These are phyloP conservation scores for Sanghuangporus sanghuang DNA, from an alignment of 1,284 basidiomycete species.

Conservation along the genomic window DNA sequence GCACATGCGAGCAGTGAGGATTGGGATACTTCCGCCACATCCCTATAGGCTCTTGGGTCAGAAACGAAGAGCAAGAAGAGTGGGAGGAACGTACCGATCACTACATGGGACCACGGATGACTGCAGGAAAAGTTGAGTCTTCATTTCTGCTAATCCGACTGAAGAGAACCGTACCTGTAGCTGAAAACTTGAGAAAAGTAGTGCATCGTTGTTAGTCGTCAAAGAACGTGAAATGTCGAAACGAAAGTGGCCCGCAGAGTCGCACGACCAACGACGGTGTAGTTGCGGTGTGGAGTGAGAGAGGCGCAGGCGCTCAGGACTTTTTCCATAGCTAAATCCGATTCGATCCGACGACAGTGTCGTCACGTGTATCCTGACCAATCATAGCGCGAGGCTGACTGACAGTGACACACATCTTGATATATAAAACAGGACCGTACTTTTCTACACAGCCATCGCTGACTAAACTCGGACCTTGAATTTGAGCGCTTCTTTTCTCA, in stretches of 20 bases:
- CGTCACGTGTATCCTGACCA: not conserved
- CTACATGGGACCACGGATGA: constrained; percentile 82
- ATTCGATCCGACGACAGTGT: constrained; percentile 3
- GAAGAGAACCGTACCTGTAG: constrained; percentile 23
- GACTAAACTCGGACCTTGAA: too few relatives aligned
- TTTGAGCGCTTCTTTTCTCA: too few relatives aligned
- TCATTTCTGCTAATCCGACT: not conserved
- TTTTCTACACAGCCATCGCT: not conserved
- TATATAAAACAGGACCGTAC: not conserved
- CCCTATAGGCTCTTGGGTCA: constrained; percentile 23
- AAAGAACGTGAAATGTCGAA: not conserved
- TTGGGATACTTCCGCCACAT: constrained; percentile 98
- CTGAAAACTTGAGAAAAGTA: constrained; percentile 25
- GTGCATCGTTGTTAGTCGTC: constrained; percentile 18
- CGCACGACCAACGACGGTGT: not conserved
- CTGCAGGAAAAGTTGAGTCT: constrained; percentile 34
- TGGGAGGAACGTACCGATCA: constrained; percentile 44
- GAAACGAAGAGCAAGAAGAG: not conserved
- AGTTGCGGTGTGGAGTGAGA: not conserved
- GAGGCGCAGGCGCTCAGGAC: not conserved
- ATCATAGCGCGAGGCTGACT: not conserved
- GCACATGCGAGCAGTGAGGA: constrained; percentile 86
- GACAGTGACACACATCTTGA: not conserved
- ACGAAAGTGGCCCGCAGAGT: not conserved
- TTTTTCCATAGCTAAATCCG: not conserved